Base-by-base conservation (phyloP, 306 rosid genomes). In the Hippophae tibetana region DNA sequence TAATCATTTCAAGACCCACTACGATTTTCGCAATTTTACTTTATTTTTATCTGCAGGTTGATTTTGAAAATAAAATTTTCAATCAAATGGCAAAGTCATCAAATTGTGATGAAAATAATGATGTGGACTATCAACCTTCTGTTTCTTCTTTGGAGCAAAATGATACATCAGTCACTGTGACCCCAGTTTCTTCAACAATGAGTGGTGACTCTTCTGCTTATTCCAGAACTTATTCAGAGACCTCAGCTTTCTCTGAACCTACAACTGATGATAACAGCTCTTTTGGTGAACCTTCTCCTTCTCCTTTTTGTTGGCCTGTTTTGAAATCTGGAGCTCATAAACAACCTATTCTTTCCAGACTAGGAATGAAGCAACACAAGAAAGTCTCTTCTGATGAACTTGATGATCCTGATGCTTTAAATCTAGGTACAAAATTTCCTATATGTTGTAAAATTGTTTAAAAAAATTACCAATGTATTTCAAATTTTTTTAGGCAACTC, bases 101-200 rank as follows among this genome's bases (percentile, higher is more conserved):
- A 8, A 82, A 62, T 58, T 74, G 63, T 46, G 90, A 87, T 42
- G 84, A 82, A 67, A 69, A 46, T 52, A 83, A 66, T 62, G 81
- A 74, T 54, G 70, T 74, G 74, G 80, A 81, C 43, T 88, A 80
- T 66, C 88, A 72, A 9, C 90, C 83, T 56, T 80, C 90, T 40
- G 64, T 69, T 44, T 86, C 88, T 74, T 90, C 97, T 52, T 66
- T 82, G 65, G 90, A 90, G 73, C 94, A 81, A 40, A 83, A 74
- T 60, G 93, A 82, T 53, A 79, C 67, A 60, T 85, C 94, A 42
- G 56, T 78, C 60, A 60, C 69, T 14, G 90, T 78, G 56, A 82
- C 89, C 27, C 73, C 78, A 1, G 82, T 66, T 23, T 68, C 50
- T 66, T 89, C 88, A 10, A 76, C 89, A 23, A 9, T 81, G 58